phyloP scores from a whole-genome alignment of 2,329 filamentous ascomycete genomes.

The Colletotrichum camelliae region DNA sequence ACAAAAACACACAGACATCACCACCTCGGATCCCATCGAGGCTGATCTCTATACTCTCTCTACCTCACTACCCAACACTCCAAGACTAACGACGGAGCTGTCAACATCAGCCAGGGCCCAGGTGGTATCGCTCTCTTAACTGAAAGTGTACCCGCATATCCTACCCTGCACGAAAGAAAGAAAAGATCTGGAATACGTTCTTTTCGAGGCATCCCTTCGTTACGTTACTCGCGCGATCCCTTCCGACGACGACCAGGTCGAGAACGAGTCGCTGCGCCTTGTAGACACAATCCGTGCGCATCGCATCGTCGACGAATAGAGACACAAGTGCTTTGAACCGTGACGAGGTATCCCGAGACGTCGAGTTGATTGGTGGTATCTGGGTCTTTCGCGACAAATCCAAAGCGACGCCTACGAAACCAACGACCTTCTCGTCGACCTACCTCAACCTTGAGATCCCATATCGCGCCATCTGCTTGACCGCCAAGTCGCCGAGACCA shows the following conservation, averaged over 20 bases:
- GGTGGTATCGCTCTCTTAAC: constrained; percentile 15
- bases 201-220: constrained; percentile 24
- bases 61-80: background rate
- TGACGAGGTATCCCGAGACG: constrained; percentile 21
- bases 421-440: constrained; percentile 11
- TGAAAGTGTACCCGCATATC: constrained; percentile 11
- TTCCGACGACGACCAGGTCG: constrained; percentile 22
- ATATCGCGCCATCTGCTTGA: background rate
- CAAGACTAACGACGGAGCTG: constrained; percentile 8
- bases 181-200: constrained; percentile 52
- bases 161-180: constrained; percentile 28
- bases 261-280: constrained; percentile 24
- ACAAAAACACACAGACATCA: background rate
- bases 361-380: constrained; percentile 21
- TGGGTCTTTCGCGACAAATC: constrained; percentile 16
- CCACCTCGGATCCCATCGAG: background rate
- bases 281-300: constrained; percentile 22
- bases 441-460: constrained; percentile 7
- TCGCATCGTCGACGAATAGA: constrained; percentile 23
- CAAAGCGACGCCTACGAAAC: constrained; percentile 17
- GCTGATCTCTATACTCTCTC: background rate
- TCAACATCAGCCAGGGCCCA: constrained; percentile 1
- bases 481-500: background rate
- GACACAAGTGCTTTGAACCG: constrained; percentile 21
- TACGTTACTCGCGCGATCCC: constrained; percentile 17